phyloP scores from a whole-genome alignment of 1,284 basidiomycete genomes.

The Rhodotorula sp. region DNA sequence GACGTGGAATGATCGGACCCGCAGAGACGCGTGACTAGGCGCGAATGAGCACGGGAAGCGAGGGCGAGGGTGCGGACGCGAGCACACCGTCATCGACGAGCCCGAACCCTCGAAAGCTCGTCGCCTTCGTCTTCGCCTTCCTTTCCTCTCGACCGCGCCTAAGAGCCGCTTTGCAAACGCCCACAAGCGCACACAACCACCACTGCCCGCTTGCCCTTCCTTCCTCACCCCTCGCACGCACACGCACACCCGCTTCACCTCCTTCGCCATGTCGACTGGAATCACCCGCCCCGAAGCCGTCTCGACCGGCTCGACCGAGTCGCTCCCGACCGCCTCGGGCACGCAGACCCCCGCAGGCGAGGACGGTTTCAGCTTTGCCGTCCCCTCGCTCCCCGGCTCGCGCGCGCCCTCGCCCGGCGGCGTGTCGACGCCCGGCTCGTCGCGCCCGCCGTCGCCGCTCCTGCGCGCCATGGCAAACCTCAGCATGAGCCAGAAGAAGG shows the following conservation, averaged over 20 bases:
- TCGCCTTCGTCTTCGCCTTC: too few relatives aligned
- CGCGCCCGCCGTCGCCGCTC: constrained; percentile 39
- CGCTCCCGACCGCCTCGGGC: constrained; percentile 22
- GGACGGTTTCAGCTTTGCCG: constrained; percentile 13
- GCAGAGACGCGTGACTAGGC: too few relatives aligned
- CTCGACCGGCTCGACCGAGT: constrained; percentile 32
- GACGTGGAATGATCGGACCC: too few relatives aligned
- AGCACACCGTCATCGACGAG: too few relatives aligned
- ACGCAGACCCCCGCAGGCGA: constrained; percentile 11
- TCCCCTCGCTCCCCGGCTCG: constrained; percentile 36
- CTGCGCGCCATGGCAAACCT: constrained; percentile 35
- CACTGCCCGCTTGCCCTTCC: too few relatives aligned
- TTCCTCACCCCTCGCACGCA: background rate
- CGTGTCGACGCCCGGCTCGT: constrained; percentile 36
- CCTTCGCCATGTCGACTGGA: background rate
- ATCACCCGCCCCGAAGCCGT: constrained; percentile 27
- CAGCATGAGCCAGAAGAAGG: constrained; percentile 25
- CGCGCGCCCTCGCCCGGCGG: constrained; percentile 25
- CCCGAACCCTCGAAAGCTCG: too few relatives aligned
- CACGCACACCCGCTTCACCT: background rate
- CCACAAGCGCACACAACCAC: background rate
- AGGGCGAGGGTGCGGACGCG: too few relatives aligned
- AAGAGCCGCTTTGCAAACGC: background rate
- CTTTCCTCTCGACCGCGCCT: background rate
- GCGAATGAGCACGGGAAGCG: too few relatives aligned